These are phyloP conservation scores for Cucumis melo DNA, from an alignment of 306 rosid genomes.

Conservation along the genomic window DNA sequence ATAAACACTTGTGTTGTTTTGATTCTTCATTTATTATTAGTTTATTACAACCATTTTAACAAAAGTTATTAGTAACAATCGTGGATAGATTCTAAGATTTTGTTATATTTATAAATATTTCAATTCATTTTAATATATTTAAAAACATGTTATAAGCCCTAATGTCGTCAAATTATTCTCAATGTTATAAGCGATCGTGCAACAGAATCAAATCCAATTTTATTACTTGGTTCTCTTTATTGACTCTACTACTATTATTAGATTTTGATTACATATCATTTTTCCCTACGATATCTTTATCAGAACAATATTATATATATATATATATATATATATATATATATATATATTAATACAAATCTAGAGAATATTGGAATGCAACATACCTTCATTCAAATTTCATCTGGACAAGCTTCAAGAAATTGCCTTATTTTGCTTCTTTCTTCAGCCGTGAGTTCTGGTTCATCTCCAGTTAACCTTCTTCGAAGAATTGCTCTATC, in stretches of 20 bases:
- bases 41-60: too few species aligned
- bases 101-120: too few species aligned
- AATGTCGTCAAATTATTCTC: background rate
- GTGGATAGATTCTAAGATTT: too few species aligned
- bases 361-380: background rate
- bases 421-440: conserved; percentile 40
- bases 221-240: background rate
- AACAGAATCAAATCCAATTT: background rate
- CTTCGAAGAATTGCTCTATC: conserved; percentile 28
- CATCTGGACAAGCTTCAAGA: conserved; percentile 48
- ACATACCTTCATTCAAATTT: conserved; percentile 19
- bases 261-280: background rate
- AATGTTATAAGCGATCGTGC: background rate
- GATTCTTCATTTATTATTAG: too few species aligned
- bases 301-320: background rate
- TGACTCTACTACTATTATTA: background rate
- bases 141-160: too few species aligned
- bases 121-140: too few species aligned
- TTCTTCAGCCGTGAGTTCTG: conserved; percentile 49
- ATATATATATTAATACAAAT: too few species aligned
- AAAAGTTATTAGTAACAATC: too few species aligned
- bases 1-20: too few species aligned
- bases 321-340: background rate
- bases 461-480: conserved; percentile 56
- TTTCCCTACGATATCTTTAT: background rate